Evolutionary conservation across 139 green algal genomes (phyloP).

Genomic region (Zygnema cylindricum): DNA sequence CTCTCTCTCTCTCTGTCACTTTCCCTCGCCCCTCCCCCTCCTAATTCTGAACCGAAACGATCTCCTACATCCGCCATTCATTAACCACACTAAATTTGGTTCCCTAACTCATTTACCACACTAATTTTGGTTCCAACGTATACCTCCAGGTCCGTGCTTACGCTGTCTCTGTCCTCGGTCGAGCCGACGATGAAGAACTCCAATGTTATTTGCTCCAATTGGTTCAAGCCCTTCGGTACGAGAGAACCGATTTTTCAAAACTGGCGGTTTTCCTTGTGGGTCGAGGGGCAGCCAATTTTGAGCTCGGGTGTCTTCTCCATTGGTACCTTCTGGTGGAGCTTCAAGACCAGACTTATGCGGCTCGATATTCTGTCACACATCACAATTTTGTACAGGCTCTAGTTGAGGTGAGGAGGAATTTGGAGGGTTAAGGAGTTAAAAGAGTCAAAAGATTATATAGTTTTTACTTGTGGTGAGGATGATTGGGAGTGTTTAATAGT

Average conservation of each 20-base stretch:
- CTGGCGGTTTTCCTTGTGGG: constrained; percentile 80
- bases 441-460: too few relatives aligned
- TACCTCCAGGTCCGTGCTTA: constrained; percentile 78
- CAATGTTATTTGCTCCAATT: constrained; percentile 92
- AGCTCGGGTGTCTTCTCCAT: constrained; percentile 83
- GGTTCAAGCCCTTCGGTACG: constrained; percentile 92
- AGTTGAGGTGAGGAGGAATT: too few relatives aligned
- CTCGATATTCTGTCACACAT: constrained; percentile 68
- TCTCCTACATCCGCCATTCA: not conserved
- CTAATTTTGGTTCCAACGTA: too few relatives aligned
- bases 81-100: too few relatives aligned
- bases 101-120: too few relatives aligned
- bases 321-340: constrained; percentile 90
- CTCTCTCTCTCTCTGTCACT: not conserved
- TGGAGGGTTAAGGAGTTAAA: too few relatives aligned
- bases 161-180: constrained; percentile 75
- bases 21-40: not conserved
- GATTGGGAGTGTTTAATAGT: too few relatives aligned
- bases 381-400: constrained; percentile 58
- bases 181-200: constrained; percentile 86
- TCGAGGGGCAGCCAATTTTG: constrained; percentile 67
- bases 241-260: constrained; percentile 72
- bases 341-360: constrained; percentile 78
- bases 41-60: not conserved
- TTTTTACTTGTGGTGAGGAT: too few relatives aligned